Percentiles rank a stretch among this genome's conserved stretches.
phyloP scores from a whole-genome alignment of 2,329 filamentous ascomycete genomes.

The Colletotrichum sp. region DNA sequence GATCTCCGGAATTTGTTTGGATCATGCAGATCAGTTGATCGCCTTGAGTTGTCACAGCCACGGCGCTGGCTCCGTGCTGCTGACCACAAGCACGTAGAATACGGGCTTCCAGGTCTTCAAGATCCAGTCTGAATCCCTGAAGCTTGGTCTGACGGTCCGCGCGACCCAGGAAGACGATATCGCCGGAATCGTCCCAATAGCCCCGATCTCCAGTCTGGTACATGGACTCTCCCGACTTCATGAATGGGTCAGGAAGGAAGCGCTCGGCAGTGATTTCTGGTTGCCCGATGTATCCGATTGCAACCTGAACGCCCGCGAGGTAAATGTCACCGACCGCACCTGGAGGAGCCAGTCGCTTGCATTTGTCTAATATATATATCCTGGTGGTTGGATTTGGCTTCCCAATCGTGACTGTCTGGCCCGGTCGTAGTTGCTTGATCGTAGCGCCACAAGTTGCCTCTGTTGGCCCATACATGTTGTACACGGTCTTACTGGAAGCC shows the following conservation, averaged over 20 bases:
- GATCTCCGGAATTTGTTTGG: conserved; percentile 23
- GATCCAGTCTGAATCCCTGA: conserved; percentile 36
- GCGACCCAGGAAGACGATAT: conserved; percentile 39
- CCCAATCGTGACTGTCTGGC: conserved; percentile 29
- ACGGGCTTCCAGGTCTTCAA: conserved; percentile 1
- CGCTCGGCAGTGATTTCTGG: conserved; percentile 27
- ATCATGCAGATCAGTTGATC: conserved; percentile 32
- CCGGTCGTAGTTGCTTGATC: conserved; percentile 30
- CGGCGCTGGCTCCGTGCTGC: conserved; percentile 8
- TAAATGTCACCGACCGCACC: conserved; percentile 46
- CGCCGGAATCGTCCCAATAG: conserved; percentile 33
- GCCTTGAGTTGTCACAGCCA: conserved; percentile 27
- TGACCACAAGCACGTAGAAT: conserved; percentile 21
- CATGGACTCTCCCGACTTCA: conserved; percentile 30
- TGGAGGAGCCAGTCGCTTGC: conserved; percentile 27
- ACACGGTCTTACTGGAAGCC: conserved; percentile 31
- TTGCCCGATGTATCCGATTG: conserved; percentile 41
- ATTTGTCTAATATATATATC: conserved; percentile 42
- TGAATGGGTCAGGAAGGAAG: conserved; percentile 34
- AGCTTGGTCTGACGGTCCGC: conserved; percentile 37
- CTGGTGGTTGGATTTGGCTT: conserved; percentile 29
- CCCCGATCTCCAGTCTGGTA: conserved; percentile 44
- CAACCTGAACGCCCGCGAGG: conserved; percentile 46
- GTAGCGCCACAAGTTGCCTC: conserved; percentile 43
- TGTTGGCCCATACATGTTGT: conserved; percentile 50